Conservation (phyloP, 2,329 filamentous ascomycete genomes). For the Fusarium continuum region DNA sequence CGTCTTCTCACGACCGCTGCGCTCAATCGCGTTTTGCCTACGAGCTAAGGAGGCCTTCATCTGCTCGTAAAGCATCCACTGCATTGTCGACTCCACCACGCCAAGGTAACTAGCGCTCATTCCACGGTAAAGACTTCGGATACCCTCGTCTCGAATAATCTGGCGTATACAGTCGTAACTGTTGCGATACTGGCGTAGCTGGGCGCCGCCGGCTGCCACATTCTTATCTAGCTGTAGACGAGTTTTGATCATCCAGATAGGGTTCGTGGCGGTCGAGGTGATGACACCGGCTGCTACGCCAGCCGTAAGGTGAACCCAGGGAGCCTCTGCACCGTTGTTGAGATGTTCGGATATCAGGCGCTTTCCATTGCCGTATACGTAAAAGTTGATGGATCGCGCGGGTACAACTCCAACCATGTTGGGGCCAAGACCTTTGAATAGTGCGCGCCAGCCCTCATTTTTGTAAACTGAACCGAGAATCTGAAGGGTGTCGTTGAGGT, state of each 20-base stretch:
- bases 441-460: conserved; percentile 82
- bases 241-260: conserved; percentile 97
- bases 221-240: conserved; percentile 91
- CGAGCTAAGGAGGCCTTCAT: conserved; percentile 79
- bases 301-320: conserved; percentile 80
- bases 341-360: conserved; percentile 78
- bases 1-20: conserved; percentile 69
- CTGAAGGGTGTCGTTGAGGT: conserved; percentile 85
- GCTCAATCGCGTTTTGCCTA: conserved; percentile 67
- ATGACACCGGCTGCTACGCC: conserved; percentile 82
- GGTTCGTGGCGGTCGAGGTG: conserved; percentile 91
- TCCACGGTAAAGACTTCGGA: conserved; percentile 86
- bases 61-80: conserved; percentile 95
- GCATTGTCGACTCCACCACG: conserved; percentile 87
- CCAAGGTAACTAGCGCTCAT: conserved; percentile 92
- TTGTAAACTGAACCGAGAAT: conserved; percentile 84
- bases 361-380: conserved; percentile 92
- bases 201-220: conserved; percentile 66
- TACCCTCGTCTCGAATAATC: conserved; percentile 81
- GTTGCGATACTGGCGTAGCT: conserved; percentile 80
- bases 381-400: conserved; percentile 92
- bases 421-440: conserved; percentile 93
- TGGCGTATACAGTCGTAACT: conserved; percentile 88
- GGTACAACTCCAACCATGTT: conserved; percentile 91
- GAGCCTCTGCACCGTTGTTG: conserved; percentile 73